Evolutionary conservation across 768 basidiomycete species (phyloP).

Genomic region (Pulveroboletus sp.): DNA sequence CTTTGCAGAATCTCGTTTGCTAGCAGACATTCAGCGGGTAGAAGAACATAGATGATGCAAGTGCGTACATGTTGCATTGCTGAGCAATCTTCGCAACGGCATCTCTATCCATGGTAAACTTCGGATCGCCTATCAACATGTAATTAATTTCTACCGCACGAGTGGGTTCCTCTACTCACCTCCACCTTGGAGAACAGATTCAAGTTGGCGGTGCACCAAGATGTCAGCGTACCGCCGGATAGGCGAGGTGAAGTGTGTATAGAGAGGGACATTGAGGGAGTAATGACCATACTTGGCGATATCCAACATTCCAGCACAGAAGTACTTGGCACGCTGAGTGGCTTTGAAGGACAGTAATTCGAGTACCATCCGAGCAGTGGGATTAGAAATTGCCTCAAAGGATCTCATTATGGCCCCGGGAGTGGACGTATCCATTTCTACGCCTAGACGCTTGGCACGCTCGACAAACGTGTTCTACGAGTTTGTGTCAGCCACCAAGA

Average conservation of each 20-base stretch:
- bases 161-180: constrained; percentile 36
- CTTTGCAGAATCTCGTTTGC: constrained; percentile 85
- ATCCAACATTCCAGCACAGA: constrained; percentile 98
- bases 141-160: constrained; percentile 1
- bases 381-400: constrained; percentile 68
- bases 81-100: constrained; percentile 97
- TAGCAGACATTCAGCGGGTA: constrained; percentile 28
- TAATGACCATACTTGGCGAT: constrained; percentile 97
- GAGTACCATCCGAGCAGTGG: constrained; percentile 70
- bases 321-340: constrained; percentile 95
- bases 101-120: constrained; percentile 97
- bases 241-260: constrained; percentile 91
- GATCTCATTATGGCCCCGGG: constrained; percentile 81
- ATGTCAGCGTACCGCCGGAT: constrained; percentile 93
- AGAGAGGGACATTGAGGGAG: constrained; percentile 83
- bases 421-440: constrained; percentile 73
- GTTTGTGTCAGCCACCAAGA: constrained; percentile 6
- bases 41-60: not conserved
- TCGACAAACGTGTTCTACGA: constrained; percentile 67
- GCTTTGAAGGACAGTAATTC: constrained; percentile 84
- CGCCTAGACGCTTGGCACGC: constrained; percentile 80
- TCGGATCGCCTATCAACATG: constrained; percentile 53
- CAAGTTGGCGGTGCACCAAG: constrained; percentile 93
- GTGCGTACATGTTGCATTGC: constrained; percentile 89
- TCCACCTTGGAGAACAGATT: constrained; percentile 74